phyloP scores from a whole-genome alignment of 805 yeast species.

The Cyberlindnera mississippiensis region DNA sequence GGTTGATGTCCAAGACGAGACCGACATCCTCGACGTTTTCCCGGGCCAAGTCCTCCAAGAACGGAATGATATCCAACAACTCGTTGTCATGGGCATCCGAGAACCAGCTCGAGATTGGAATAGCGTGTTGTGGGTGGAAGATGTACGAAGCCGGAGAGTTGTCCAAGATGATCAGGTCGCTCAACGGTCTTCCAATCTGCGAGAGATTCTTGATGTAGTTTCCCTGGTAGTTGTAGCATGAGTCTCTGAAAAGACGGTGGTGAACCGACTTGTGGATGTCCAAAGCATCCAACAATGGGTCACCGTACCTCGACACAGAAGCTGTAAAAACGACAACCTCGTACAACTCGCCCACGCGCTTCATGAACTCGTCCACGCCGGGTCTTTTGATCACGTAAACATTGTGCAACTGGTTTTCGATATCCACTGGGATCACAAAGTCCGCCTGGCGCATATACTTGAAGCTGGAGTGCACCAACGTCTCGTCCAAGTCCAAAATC shows the following conservation, averaged over 20 bases:
- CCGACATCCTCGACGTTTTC: conserved; percentile 79
- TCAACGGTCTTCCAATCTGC: conserved; percentile 88
- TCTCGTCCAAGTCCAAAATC: conserved; percentile 90
- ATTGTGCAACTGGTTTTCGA: conserved; percentile 86
- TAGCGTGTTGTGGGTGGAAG: conserved; percentile 96
- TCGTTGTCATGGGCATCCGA: conserved; percentile 97
- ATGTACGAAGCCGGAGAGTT: conserved; percentile 98
- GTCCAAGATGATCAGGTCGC: conserved; percentile 85
- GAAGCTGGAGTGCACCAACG: conserved; percentile 93
- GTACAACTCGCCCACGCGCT: conserved; percentile 74
- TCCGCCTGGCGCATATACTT: conserved; percentile 90
- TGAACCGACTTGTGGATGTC: conserved; percentile 75
- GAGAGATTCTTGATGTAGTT: conserved; percentile 91
- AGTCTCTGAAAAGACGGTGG: conserved; percentile 90
- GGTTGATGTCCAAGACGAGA: conserved; percentile 73
- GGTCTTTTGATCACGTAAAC: conserved; percentile 97
- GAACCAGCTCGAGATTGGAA: conserved; percentile 97
- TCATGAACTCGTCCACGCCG: conserved; percentile 92
- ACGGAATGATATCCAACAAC: conserved; percentile 84
- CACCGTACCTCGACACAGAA: conserved; percentile 91
- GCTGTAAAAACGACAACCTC: conserved; percentile 98
- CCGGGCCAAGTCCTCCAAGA: conserved; percentile 78
- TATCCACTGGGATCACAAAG: conserved; percentile 96
- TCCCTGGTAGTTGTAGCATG: conserved; percentile 91
- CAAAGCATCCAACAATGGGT: conserved; percentile 85